A percentile compares a stretch with the other conserved stretches of the same genome.
Conservation (phyloP, 2,329 filamentous ascomycete genomes). For the Anthostomella pinea region DNA sequence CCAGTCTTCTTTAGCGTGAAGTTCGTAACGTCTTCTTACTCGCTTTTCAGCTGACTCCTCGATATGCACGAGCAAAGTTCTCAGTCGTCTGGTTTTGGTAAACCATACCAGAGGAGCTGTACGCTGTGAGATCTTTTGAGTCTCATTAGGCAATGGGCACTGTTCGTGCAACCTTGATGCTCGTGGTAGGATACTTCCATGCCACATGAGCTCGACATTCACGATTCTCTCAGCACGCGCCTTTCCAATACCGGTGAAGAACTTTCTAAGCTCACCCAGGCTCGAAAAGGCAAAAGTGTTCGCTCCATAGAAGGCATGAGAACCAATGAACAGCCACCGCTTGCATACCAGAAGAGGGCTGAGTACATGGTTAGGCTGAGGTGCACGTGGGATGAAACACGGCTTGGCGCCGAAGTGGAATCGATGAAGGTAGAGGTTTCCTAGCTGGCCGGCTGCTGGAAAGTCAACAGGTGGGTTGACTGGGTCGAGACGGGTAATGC, state of each 20-base stretch:
- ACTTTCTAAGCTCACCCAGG: constrained; percentile 49
- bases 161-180: background rate
- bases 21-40: constrained; percentile 39
- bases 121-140: constrained; percentile 33
- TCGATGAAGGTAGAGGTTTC: constrained; percentile 31
- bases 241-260: constrained; percentile 40
- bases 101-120: constrained; percentile 37
- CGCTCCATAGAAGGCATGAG: constrained; percentile 45
- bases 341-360: constrained; percentile 39
- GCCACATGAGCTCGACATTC: constrained; percentile 43
- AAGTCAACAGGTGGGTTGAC: constrained; percentile 20
- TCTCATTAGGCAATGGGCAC: background rate
- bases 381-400: constrained; percentile 33
- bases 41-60: constrained; percentile 33
- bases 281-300: constrained; percentile 53
- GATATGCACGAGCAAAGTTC: constrained; percentile 39
- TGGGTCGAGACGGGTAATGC: constrained; percentile 43
- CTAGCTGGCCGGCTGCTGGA: constrained; percentile 7
- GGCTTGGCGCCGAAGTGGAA: constrained; percentile 37
- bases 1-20: constrained; percentile 4
- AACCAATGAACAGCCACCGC: constrained; percentile 38
- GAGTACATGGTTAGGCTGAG: constrained; percentile 36
- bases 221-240: constrained; percentile 41
- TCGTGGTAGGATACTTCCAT: constrained; percentile 21
- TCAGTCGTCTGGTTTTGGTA: constrained; percentile 36